Conservation (phyloP, 768 basidiomycete species). For the Pleurotus eryngii region DNA sequence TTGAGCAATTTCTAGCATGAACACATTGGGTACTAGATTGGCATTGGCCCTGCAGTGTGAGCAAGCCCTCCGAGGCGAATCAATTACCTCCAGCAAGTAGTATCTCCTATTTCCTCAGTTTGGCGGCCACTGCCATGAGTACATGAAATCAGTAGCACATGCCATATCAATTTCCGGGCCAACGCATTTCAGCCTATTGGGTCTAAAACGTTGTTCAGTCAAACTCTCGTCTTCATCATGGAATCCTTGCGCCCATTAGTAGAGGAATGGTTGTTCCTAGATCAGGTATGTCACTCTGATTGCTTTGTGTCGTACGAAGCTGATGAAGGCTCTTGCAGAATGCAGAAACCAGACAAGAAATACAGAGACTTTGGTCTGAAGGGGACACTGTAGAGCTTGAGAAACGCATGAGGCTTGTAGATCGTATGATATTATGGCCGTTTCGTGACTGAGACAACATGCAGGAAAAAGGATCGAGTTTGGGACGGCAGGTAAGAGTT, state of each 20-base stretch:
- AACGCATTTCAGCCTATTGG: no score
- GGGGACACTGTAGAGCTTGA: slow-evolving; percentile 47
- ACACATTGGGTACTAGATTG: no score
- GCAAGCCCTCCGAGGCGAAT: no score
- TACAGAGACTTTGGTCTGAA: slow-evolving; percentile 41
- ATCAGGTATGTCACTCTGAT: slow-evolving; percentile 30
- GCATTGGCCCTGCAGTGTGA: no score
- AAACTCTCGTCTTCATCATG: neutral
- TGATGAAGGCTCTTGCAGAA: slow-evolving; percentile 35
- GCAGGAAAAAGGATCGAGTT: slow-evolving; percentile 76
- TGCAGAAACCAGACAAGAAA: slow-evolving; percentile 43
- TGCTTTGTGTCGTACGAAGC: neutral
- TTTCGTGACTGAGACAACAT: neutral
- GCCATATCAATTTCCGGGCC: no score
- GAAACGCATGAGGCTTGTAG: slow-evolving; percentile 48
- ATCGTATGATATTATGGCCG: neutral
- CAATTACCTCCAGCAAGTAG: no score
- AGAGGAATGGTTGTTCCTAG: slow-evolving; percentile 48
- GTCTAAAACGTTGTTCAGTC: no score
- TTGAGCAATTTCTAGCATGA: no score
- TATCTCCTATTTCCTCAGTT: no score
- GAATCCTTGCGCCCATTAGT: slow-evolving; percentile 38
- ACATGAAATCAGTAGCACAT: no score
- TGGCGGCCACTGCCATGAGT: no score
- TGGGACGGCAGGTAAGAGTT: slow-evolving; percentile 72